A percentile compares a stretch with the other conserved stretches of the same genome.
Evolutionary conservation across 148 eudicot species (phyloP).

Genomic region (Dysphania ambrosioides): DNA sequence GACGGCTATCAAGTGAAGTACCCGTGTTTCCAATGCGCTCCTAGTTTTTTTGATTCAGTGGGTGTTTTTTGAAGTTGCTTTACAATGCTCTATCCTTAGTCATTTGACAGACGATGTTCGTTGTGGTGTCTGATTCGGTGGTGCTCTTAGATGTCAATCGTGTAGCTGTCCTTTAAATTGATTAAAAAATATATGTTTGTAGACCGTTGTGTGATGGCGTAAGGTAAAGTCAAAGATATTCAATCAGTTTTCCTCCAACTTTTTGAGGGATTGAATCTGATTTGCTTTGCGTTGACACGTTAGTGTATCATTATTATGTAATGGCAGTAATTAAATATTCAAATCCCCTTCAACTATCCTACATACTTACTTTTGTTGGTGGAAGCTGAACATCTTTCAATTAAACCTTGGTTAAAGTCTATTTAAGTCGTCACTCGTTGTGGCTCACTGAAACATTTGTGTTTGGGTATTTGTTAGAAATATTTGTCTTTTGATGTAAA

Average conservation of each 20-base stretch:
- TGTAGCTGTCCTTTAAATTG: too few relatives aligned
- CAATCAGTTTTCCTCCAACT: neutral
- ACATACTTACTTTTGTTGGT: neutral
- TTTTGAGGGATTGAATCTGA: constrained; percentile 5
- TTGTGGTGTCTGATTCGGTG: too few relatives aligned
- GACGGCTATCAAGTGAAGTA: too few relatives aligned
- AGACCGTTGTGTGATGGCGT: neutral
- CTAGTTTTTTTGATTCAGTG: too few relatives aligned
- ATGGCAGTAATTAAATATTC: neutral
- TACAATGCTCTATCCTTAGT: too few relatives aligned
- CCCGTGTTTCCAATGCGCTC: too few relatives aligned
- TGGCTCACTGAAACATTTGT: too few relatives aligned
- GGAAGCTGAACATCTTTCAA: too few relatives aligned
- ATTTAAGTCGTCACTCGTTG: too few relatives aligned
- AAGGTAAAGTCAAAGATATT: neutral
- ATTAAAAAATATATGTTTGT: neutral
- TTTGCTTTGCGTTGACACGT: constrained; percentile 10
- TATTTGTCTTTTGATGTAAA: neutral
- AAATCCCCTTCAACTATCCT: neutral
- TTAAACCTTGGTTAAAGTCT: too few relatives aligned
- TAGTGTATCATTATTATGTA: neutral
- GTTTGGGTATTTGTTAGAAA: neutral
- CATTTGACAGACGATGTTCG: too few relatives aligned
- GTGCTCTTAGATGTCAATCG: neutral
- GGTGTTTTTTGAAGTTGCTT: too few relatives aligned